phyloP scores from a whole-genome alignment of 1,284 basidiomycete species.

The Rugosomyces carneus region DNA sequence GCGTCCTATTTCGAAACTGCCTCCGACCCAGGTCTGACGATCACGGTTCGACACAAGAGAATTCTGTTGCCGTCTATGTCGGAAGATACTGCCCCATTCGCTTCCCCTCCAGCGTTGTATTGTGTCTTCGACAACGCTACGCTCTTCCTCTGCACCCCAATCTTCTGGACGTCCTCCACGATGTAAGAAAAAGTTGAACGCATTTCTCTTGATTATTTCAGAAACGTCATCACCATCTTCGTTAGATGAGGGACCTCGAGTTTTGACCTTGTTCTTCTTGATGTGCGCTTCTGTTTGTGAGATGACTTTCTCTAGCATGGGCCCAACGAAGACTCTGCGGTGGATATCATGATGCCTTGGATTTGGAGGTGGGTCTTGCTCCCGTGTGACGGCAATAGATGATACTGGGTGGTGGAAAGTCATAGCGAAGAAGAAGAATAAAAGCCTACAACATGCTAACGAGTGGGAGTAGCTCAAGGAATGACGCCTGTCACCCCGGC shows the following conservation, averaged over 20 bases:
- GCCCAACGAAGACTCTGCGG: slow-evolving; percentile 53
- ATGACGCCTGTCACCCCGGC: slow-evolving; percentile 8
- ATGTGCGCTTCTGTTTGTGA: slow-evolving; percentile 27
- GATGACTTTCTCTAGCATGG: slow-evolving; percentile 55
- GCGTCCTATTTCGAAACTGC: slow-evolving; percentile 68
- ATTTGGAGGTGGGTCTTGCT: slow-evolving; percentile 5
- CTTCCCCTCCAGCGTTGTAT: slow-evolving; percentile 56
- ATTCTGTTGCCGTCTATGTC: slow-evolving; percentile 27
- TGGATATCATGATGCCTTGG: slow-evolving; percentile 23
- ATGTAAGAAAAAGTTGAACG: slow-evolving; percentile 55
- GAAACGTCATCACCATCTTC: slow-evolving; percentile 36
- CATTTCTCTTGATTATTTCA: slow-evolving; percentile 49
- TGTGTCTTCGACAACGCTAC: slow-evolving; percentile 49
- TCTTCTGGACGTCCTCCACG: slow-evolving; percentile 57
- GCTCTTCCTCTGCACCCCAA: slow-evolving; percentile 56
- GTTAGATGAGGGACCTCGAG: slow-evolving; percentile 8
- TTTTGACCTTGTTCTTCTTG: slow-evolving; percentile 22
- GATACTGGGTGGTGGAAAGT: slow-evolving; percentile 10
- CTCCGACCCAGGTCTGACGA: slow-evolving; percentile 53
- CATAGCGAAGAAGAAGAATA: slow-evolving; percentile 7
- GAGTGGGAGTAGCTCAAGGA: neutral
- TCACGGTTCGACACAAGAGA: slow-evolving; percentile 6
- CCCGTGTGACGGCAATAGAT: slow-evolving; percentile 15
- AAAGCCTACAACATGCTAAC: slow-evolving; percentile 2
- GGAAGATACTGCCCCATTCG: slow-evolving; percentile 54